These are phyloP conservation scores for Strigomonas culicis DNA, from an alignment of 208 protist species.

Conservation along the genomic window DNA sequence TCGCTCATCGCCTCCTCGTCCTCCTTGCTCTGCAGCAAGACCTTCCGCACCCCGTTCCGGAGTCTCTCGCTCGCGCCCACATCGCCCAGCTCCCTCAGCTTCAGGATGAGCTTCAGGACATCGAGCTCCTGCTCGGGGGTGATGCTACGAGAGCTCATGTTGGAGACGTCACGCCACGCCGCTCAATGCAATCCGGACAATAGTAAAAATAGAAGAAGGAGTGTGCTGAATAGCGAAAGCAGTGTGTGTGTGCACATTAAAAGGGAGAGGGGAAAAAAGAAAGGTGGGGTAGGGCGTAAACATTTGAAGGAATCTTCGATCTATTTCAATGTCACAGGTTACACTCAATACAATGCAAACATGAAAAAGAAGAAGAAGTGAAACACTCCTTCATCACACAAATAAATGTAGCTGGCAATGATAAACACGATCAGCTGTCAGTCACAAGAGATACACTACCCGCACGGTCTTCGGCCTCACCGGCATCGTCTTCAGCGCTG, in stretches of 20 bases:
- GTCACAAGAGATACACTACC: too few relatives aligned
- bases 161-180: not conserved
- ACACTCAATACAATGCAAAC: too few relatives aligned
- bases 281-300: not conserved
- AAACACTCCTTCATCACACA: not conserved
- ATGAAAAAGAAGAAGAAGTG: not conserved
- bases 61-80: constrained; percentile 47
- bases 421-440: too few relatives aligned
- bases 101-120: constrained; percentile 56
- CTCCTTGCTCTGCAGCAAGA: constrained; percentile 33
- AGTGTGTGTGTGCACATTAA: not conserved
- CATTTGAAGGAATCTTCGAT: not conserved
- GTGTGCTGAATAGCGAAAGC: too few relatives aligned
- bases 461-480: too few relatives aligned
- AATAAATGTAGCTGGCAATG: too few relatives aligned
- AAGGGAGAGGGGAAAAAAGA: not conserved
- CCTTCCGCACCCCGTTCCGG: constrained; percentile 44
- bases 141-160: constrained; percentile 19
- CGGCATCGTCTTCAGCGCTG: not conserved
- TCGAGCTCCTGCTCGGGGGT: constrained; percentile 55
- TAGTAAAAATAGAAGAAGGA: not conserved
- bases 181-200: not conserved
- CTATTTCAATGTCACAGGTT: too few relatives aligned
- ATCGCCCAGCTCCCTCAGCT: constrained; percentile 47
- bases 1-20: constrained; percentile 36